A percentile compares a stretch with the other conserved stretches of the same genome.
Conservation (phyloP, 257 asterid genomes). For the Solanum chaucha region DNA sequence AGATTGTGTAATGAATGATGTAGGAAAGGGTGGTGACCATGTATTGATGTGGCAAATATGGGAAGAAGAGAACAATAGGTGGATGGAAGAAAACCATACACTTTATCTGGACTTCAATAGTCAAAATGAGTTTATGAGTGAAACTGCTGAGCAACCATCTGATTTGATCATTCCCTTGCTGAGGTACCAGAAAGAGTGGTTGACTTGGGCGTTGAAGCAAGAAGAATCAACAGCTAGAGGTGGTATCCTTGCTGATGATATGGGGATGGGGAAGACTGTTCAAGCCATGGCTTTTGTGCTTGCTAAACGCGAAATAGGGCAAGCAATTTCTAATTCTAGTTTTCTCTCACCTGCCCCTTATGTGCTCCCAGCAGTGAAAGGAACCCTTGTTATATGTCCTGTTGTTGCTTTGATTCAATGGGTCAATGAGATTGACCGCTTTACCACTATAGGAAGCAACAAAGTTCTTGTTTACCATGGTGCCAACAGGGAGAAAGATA, state of each 20-base stretch:
- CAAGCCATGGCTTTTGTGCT: conserved; percentile 66
- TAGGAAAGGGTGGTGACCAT: neutral
- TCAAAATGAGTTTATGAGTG: conserved; percentile 48
- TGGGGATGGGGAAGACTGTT: conserved; percentile 95
- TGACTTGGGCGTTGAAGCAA: conserved; percentile 82
- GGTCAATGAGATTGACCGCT: conserved; percentile 75
- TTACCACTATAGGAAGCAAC: conserved; percentile 63
- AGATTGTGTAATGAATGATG: neutral
- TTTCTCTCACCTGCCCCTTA: neutral
- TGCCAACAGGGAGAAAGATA: conserved; percentile 46
- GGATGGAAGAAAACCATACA: conserved; percentile 56
- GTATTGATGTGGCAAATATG: conserved; percentile 44
- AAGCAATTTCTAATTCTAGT: neutral
- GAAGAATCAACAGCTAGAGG: conserved; percentile 68
- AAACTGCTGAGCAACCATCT: conserved; percentile 56
- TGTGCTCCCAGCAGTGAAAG: neutral
- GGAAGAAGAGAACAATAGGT: conserved; percentile 51
- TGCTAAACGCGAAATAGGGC: neutral
- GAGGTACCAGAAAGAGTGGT: conserved; percentile 90
- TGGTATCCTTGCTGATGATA: conserved; percentile 92
- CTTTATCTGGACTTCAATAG: conserved; percentile 29
- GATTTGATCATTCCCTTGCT: conserved; percentile 67
- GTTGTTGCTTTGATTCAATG: conserved; percentile 72
- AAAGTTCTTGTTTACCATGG: conserved; percentile 82
- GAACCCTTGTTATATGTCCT: conserved; percentile 38